phyloP scores from a whole-genome alignment of 2,329 filamentous ascomycete species.

The Fusarium sp. region DNA sequence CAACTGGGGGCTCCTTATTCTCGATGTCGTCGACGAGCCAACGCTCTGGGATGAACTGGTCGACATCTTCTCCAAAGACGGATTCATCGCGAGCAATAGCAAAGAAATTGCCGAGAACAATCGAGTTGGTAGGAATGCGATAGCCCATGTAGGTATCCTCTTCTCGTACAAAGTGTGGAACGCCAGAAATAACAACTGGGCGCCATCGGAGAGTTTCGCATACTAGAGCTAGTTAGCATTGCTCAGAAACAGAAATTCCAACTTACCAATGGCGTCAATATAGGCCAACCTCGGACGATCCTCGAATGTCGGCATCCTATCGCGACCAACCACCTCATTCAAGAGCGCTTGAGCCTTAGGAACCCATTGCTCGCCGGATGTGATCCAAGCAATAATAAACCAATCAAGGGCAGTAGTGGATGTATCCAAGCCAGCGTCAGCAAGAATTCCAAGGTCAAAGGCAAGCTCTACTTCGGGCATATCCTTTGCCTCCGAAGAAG shows the following conservation, averaged over 20 bases:
- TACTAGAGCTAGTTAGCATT: background rate
- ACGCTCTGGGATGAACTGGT: constrained; percentile 49
- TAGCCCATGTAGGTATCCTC: constrained; percentile 53
- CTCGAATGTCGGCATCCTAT: constrained; percentile 53
- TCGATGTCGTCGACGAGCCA: constrained; percentile 43
- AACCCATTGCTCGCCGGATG: constrained; percentile 35
- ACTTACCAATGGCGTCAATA: constrained; percentile 54
- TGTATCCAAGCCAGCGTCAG: constrained; percentile 48
- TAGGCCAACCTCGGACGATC: constrained; percentile 56
- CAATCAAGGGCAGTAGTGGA: constrained; percentile 47
- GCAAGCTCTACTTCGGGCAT: constrained; percentile 48
- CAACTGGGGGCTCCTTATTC: constrained; percentile 8
- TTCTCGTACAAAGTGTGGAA: constrained; percentile 53
- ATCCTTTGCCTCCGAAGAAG: constrained; percentile 27
- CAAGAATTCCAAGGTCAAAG: constrained; percentile 48
- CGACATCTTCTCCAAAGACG: constrained; percentile 53
- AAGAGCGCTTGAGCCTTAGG: constrained; percentile 55
- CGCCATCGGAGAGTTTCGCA: constrained; percentile 58
- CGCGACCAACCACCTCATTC: constrained; percentile 54
- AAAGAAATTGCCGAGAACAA: constrained; percentile 57
- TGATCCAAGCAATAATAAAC: constrained; percentile 49
- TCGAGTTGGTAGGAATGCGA: constrained; percentile 56
- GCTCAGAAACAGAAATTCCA: too few relatives aligned
- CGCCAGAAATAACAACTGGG: constrained; percentile 51
- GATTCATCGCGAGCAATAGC: constrained; percentile 52